These are phyloP conservation scores for Verticillium klebahnii DNA, from an alignment of 2,329 filamentous ascomycete genomes.

Conservation along the genomic window DNA sequence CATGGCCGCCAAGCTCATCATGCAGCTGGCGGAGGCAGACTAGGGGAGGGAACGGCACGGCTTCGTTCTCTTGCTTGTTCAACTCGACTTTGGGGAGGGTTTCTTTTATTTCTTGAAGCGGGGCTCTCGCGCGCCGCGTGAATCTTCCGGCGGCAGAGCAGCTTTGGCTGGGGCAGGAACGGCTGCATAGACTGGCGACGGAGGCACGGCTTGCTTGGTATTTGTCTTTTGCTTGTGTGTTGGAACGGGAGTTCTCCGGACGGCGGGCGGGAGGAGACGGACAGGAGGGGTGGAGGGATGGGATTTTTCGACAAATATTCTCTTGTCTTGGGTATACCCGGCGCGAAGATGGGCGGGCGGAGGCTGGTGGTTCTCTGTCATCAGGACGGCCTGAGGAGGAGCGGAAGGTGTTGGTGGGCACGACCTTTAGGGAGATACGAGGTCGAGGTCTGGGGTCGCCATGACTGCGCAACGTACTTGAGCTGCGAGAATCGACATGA, in stretches of 20 bases:
- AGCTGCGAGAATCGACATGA: too few relatives aligned
- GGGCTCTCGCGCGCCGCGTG: background rate
- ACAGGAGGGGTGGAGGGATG: background rate
- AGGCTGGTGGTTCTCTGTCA: too few relatives aligned
- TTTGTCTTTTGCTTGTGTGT: background rate
- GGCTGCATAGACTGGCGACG: background rate
- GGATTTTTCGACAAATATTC: background rate
- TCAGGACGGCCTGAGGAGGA: too few relatives aligned
- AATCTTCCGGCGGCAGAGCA: background rate
- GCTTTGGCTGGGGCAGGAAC: background rate
- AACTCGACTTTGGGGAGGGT: background rate
- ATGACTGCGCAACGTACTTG: too few relatives aligned
- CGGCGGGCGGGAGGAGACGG: background rate
- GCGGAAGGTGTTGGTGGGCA: too few relatives aligned
- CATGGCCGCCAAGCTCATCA: slow-evolving; percentile 85
- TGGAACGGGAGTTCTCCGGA: background rate
- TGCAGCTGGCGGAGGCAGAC: slow-evolving; percentile 83
- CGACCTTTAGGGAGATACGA: too few relatives aligned
- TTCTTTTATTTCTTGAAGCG: background rate
- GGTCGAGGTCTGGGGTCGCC: too few relatives aligned
- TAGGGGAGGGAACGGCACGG: slow-evolving; percentile 21
- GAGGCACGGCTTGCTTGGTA: background rate
- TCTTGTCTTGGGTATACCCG: background rate
- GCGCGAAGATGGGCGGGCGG: background rate
- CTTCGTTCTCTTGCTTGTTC: background rate